These are phyloP conservation scores for Phytophthora vignae DNA, from an alignment of 352 stramenopile species.

Conservation along the genomic window DNA sequence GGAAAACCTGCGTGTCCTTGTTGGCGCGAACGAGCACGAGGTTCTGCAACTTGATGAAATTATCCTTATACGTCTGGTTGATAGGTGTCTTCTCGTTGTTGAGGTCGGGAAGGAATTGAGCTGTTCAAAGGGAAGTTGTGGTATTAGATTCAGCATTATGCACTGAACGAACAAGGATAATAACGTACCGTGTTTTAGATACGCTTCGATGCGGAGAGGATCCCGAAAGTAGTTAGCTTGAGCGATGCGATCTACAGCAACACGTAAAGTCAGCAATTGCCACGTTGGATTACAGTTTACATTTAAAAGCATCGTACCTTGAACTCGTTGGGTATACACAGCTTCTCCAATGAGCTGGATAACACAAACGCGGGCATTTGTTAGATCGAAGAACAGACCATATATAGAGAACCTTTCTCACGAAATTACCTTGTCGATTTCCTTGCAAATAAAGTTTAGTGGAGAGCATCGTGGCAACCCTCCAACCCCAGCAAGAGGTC, in stretches of 20 bases:
- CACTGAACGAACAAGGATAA: background rate
- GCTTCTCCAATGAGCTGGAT: conserved; percentile 81
- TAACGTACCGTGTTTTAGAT: conserved; percentile 65
- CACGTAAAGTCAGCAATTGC: conserved; percentile 9
- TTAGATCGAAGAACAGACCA: background rate
- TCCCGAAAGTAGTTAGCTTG: conserved; percentile 96
- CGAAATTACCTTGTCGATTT: conserved; percentile 68
- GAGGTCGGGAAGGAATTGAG: conserved; percentile 81
- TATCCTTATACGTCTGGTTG: conserved; percentile 89
- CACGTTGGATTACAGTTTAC: background rate
- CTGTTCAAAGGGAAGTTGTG: conserved; percentile 32
- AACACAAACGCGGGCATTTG: background rate
- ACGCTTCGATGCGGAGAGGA: conserved; percentile 75
- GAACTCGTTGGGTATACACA: conserved; percentile 89
- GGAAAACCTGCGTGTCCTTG: conserved; percentile 91
- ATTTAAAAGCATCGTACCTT: conserved; percentile 49
- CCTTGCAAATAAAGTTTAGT: conserved; percentile 85
- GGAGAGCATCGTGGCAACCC: conserved; percentile 91
- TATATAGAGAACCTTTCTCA: background rate
- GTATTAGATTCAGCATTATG: background rate
- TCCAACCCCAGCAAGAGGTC: conserved; percentile 90
- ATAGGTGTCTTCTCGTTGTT: conserved; percentile 91
- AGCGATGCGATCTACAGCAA: conserved; percentile 71
- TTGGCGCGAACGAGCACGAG: conserved; percentile 93
- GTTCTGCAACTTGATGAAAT: conserved; percentile 87